Base-by-base conservation (phyloP, 164 flowering plant species). In the Magnolia kwangsiensis region DNA sequence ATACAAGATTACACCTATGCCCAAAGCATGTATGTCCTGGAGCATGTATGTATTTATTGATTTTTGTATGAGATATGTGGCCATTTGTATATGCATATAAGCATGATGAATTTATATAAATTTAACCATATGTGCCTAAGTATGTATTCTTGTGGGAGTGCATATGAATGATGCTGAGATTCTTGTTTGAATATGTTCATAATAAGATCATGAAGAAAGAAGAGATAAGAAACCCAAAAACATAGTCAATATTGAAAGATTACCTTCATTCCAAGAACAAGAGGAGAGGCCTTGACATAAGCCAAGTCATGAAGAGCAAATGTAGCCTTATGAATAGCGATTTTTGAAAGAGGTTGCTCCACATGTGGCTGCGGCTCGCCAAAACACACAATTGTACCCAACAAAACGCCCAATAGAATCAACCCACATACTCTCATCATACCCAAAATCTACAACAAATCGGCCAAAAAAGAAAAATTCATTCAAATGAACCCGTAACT, bases 241-340 rank as follows among this genome's bases (percentile, higher is more conserved):
- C 13, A 24, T 7, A 19, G 69, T 14, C 31, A 51, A 50, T 45
- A 72, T 63, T 58, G 45, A 10, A 66, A 55, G 23, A 61, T 83
- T 80, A 88, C 98, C 81, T 79, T 74, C 50, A 83, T 66, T 74
- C 98, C 98, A 78, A 93, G 91, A 82, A 92, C 19, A 20, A 80
- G 19, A 72, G 98, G 93, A 75, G 86, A 86, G 8, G 88, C 95
- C 78, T 87, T 88, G 31, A 94, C 77, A 85, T 77, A 84, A 69
- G 97, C 97, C 27, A 64, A 20, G 9, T 76, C 81, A 74, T 86
- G 73, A 55, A 88, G 79, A 45, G 86, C 88, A 77, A 87, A 13
- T 45, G 49, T 72, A 19, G 90, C 73, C 70, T 83, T 81, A 14
- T 92, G 91, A 76, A 94, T 84, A 3, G 89, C 90, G 76, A 92